Percentiles rank a stretch among this genome's conserved stretches.
Conservation (phyloP, 2,329 filamentous ascomycete genomes). For the Trichoderma koningiopsis region DNA sequence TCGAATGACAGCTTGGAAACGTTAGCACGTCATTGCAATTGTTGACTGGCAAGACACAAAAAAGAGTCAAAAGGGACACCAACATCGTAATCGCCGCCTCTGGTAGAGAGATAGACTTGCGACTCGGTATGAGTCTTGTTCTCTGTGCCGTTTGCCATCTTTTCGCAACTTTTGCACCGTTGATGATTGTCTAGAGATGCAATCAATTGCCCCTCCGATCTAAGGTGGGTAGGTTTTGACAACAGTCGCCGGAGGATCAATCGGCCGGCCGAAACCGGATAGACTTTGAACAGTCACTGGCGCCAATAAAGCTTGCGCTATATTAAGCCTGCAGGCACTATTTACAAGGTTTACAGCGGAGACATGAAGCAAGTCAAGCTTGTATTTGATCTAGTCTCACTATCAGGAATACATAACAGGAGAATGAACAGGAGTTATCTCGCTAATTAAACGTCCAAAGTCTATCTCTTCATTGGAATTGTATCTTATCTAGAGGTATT, state of each 20-base stretch:
- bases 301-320: neutral
- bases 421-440: too few relatives aligned
- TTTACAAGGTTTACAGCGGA: neutral
- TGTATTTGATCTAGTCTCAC: neutral
- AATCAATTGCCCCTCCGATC: conserved; percentile 11
- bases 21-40: neutral
- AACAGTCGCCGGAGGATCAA: conserved; percentile 13
- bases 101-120: conserved; percentile 35
- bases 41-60: neutral
- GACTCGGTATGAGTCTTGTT: conserved; percentile 32
- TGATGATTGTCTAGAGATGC: conserved; percentile 14
- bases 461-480: too few relatives aligned
- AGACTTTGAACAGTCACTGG: conserved; percentile 1
- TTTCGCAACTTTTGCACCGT: conserved; percentile 15
- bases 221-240: conserved; percentile 18
- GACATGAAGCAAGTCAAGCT: neutral
- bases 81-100: conserved; percentile 36
- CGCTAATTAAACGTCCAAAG: too few relatives aligned
- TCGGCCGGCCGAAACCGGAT: conserved; percentile 23
- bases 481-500: too few relatives aligned
- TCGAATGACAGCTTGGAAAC: conserved; percentile 78
- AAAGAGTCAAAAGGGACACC: neutral
- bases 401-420: neutral
- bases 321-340: neutral
- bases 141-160: conserved; percentile 31